Base-by-base conservation (phyloP, 1,139 yeast genomes). In the Blastobotrys capitulatus region DNA sequence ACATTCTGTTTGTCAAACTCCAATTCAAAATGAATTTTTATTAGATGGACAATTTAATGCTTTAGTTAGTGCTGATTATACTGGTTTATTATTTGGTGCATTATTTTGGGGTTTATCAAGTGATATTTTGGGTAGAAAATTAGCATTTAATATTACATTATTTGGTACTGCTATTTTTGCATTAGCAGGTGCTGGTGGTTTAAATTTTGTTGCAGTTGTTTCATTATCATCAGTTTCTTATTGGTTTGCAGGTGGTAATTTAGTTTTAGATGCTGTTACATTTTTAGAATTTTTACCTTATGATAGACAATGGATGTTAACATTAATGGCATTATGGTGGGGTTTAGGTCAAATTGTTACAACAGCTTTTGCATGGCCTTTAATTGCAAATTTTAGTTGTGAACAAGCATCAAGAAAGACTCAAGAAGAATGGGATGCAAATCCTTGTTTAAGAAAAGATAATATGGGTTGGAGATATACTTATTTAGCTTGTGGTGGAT, bases 381-480 rank as follows among this genome's bases (percentile, higher is more conserved):
- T 79, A 48, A 65, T 80, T 49, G 75, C 80, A 31, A 72, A 72
- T 50, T 67, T 69, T 54, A 71, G 78, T 13, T 80, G 85, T 64
- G 19, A 34, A 20, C 29, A 37, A 6, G 40, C 18, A 6, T 3
- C 6, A 29, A 16, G 40, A 37, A 13, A 25, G 2, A 26, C 22
- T 10, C 5, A 6, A n/a, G 40, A 7, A 13, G 40, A 37, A 19
- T 37, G 40, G 40, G 49, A 47, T 19, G 65, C 64, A 7, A 69
- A 59, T 5, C 47, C 68, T 52, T 79, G 85, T 63, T 71, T 76
- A 19, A 68, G 77, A 9, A 59, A 64, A 15, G 59, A 64, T 10
- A 80, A 80, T 58, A 69, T 74, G 64, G 85, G 84, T 50, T 80
- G 85, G 85, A 69, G 85, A 60, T 80, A 80, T 60, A 69, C 73